phyloP scores from a whole-genome alignment of 2,329 filamentous ascomycete genomes.

The Didymella exigua region DNA sequence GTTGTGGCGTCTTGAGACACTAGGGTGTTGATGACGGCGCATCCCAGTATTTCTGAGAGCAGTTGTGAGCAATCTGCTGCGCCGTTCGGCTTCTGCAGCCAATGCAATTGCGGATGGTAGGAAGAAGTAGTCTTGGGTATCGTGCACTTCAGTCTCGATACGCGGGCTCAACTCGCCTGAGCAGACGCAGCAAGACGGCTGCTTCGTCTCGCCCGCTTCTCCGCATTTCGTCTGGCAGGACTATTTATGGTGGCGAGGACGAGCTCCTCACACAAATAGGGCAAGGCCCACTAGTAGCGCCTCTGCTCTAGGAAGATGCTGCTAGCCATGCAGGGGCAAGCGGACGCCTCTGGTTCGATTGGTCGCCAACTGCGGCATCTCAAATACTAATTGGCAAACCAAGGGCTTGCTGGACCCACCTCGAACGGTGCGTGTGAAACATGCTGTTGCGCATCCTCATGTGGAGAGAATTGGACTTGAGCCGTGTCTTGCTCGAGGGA shows the following conservation, averaged over 20 bases:
- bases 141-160: background rate
- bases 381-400: slow-evolving; percentile 31
- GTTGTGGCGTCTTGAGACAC: slow-evolving; percentile 22
- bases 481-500: slow-evolving; percentile 13
- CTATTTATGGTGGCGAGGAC: slow-evolving; percentile 45
- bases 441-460: slow-evolving; percentile 33
- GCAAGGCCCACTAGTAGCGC: slow-evolving; percentile 24
- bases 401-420: slow-evolving; percentile 25
- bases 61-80: slow-evolving; percentile 15
- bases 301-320: slow-evolving; percentile 17
- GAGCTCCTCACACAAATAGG: slow-evolving; percentile 30
- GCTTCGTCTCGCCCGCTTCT: slow-evolving; percentile 37
- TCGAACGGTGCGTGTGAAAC: slow-evolving; percentile 35
- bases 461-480: slow-evolving; percentile 21
- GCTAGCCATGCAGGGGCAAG: slow-evolving; percentile 38
- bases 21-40: slow-evolving; percentile 17
- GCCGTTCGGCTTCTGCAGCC: slow-evolving; percentile 2
- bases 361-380: slow-evolving; percentile 34
- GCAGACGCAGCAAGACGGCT: slow-evolving; percentile 14
- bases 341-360: slow-evolving; percentile 23
- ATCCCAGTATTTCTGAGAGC: slow-evolving; percentile 9
- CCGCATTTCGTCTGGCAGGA: slow-evolving; percentile 42
- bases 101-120: background rate
- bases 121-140: background rate
- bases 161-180: background rate